Evolutionary conservation across 1,284 basidiomycete genomes (phyloP).

Genomic region (Thecaphora thlaspeos): DNA sequence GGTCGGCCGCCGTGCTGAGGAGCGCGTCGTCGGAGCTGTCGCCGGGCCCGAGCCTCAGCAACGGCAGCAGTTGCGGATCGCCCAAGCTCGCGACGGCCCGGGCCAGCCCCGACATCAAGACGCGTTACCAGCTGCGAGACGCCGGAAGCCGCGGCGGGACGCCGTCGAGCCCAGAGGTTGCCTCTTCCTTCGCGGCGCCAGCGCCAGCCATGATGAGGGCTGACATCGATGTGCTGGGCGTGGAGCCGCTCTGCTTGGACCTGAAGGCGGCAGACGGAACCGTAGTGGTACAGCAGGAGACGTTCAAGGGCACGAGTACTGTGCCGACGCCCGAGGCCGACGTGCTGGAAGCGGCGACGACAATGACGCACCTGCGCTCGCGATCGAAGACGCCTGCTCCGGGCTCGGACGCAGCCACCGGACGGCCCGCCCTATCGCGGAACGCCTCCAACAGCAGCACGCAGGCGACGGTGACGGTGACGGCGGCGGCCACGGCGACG

Average conservation of each 20-base stretch:
- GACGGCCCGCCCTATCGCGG: too few species aligned
- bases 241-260: slow-evolving; percentile 1
- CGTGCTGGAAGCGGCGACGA: too few species aligned
- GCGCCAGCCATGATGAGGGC: background rate
- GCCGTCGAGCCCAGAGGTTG: slow-evolving; percentile 1
- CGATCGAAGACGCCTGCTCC: too few species aligned
- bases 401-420: too few species aligned
- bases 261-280: background rate
- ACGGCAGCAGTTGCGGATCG: background rate
- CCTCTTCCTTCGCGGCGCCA: background rate
- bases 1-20: slow-evolving; percentile 4
- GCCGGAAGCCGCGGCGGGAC: slow-evolving; percentile 5
- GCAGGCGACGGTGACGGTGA: background rate
- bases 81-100: slow-evolving; percentile 14
- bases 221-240: slow-evolving; percentile 27
- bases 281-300: too few species aligned
- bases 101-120: slow-evolving; percentile 15
- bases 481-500: background rate
- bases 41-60: background rate
- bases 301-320: too few species aligned
- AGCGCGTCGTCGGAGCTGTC: slow-evolving; percentile 1
- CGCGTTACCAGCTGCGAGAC: slow-evolving; percentile 18
- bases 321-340: too few species aligned
- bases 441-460: too few species aligned
- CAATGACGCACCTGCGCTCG: too few species aligned